Evolutionary conservation across 345 rosid species (phyloP), one percentile per base, ranked within the genome.

Genomic region (Populus tremula): DNA sequence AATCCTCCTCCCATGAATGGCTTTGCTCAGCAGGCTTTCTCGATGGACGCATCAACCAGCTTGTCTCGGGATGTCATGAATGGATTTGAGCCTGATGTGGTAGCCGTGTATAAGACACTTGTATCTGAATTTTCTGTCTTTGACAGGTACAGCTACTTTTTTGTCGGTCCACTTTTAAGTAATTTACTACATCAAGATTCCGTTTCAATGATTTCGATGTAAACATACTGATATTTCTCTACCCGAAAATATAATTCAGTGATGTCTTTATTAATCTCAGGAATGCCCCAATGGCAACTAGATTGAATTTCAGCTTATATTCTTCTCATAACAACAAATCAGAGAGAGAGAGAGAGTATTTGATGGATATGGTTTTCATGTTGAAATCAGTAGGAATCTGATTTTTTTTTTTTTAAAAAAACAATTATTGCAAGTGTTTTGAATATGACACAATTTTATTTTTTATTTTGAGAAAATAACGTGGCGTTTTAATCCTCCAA

Each of bases 91-190:
- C 98, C 98, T 6, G 91, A 90, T 43, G 76, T 50, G 87, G 89
- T 93, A 27, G 76, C 92, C 76, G 97, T 93, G n/a, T 95, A 92
- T 81, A 79, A 87, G 73, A 18, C 96, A 41, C 92, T 95, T 23
- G 99, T 90, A n/a, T 89, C 92, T 1, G 92, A 95, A 76, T 95
- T 93, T 65, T 94, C 98, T 53, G 89, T 95, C 71, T 92, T 91
- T 72, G 98, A 95, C 77, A 83, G 98, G 98, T 93, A 9, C 25
- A 2, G 17, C 73, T 8, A 0, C 12, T 13, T 8, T 8, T 4
- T 41, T 41, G 36, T 29, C 39, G 14, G 33, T 62, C 8, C n/a
- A 20, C 53, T 49, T 64, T 33, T 10, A 41, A 69, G 54, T 6
- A 20, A n/a, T 21, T 33, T 16, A 59, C 64, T 10, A 0, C 0